Evolutionary conservation across 768 basidiomycete species (phyloP), one percentile per base, ranked within the genome.

Genomic region (Rhodotorula sphaerocarpa): DNA sequence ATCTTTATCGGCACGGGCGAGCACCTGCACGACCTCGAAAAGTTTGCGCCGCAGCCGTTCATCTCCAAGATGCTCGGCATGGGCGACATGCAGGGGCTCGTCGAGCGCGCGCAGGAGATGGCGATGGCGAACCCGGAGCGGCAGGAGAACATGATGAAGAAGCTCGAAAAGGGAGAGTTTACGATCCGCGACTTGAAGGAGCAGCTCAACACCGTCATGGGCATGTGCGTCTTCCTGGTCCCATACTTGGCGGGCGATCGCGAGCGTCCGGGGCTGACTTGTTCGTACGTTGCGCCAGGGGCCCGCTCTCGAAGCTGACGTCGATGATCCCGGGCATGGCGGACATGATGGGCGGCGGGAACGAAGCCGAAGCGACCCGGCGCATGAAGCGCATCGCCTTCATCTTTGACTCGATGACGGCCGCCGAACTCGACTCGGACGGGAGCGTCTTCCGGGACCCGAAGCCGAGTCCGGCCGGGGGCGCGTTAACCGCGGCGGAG

Each of bases 1-100:
- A 96, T 96, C 70, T 99, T 99, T 78, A 83, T 97, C 27, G 95
- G 95, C 70, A 89, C 91, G 10, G 95, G 95, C 63, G 95, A 99
- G 75, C 95, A 97, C 76, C 78, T 99, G n/a, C 82, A 92, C 64
- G 95, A 99, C 76, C 84, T 99, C 11, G 95, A 99, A 75, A 83
- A 86, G 62, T 99, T 99, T 76, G 83, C 88, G 5, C 95, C 95
- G 0, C 86, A 93, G 69, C 92, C 95, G 16, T 99, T 99, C 77
- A 88, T 99, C 70, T 93, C 90, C 28, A 97, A 97, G 74, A 78
- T 99, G 50, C 79, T 99, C 31, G 95, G 95, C 27, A 80, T 96
- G 73, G 95, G 95, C 27, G 95, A 99, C 75, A 83, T 99, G 78
- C 89, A 93, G 74, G 93, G 93, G 23, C 79, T 99, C 15, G 88